phyloP scores from a whole-genome alignment of 352 stramenopile genomes.

The Thalassiosira livingstoniorum region DNA sequence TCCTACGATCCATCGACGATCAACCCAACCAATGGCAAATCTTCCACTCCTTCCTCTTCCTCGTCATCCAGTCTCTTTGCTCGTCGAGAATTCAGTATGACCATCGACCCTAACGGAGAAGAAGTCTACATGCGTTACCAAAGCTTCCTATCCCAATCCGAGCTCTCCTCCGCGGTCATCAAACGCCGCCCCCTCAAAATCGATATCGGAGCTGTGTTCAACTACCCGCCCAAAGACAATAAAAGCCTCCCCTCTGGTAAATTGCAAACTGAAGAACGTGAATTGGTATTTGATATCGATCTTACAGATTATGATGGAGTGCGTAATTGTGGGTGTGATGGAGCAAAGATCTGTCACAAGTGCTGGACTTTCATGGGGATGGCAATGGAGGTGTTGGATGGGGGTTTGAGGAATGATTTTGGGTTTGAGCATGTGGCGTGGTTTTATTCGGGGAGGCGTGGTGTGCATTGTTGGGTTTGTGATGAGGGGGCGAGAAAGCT shows the following conservation, averaged over 20 bases:
- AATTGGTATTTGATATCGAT: slow-evolving; percentile 99
- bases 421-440: slow-evolving; percentile 98
- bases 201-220: slow-evolving; percentile 98
- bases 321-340: slow-evolving; percentile 91
- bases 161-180: slow-evolving; percentile 75
- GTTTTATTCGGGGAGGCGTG: slow-evolving; percentile 98
- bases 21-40: slow-evolving; percentile 5
- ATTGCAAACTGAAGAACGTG: slow-evolving; percentile 81
- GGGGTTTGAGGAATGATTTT: slow-evolving; percentile 93
- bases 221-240: slow-evolving; percentile 88
- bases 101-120: slow-evolving; percentile 89
- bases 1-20: slow-evolving; percentile 49
- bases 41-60: background rate
- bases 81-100: slow-evolving; percentile 98
- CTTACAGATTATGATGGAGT: slow-evolving; percentile 99
- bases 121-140: slow-evolving; percentile 99
- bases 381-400: slow-evolving; percentile 92
- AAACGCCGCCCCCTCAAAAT: slow-evolving; percentile 98
- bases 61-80: slow-evolving; percentile 77
- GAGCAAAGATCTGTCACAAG: slow-evolving; percentile 80
- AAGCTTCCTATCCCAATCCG: slow-evolving; percentile 69
- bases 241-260: slow-evolving; percentile 59
- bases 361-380: slow-evolving; percentile 99
- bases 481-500: slow-evolving; percentile 93
- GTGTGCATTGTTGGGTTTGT: slow-evolving; percentile 99